These are phyloP conservation scores for Monilinia aucupariae DNA, from an alignment of 2,329 filamentous ascomycete genomes.

Conservation along the genomic window DNA sequence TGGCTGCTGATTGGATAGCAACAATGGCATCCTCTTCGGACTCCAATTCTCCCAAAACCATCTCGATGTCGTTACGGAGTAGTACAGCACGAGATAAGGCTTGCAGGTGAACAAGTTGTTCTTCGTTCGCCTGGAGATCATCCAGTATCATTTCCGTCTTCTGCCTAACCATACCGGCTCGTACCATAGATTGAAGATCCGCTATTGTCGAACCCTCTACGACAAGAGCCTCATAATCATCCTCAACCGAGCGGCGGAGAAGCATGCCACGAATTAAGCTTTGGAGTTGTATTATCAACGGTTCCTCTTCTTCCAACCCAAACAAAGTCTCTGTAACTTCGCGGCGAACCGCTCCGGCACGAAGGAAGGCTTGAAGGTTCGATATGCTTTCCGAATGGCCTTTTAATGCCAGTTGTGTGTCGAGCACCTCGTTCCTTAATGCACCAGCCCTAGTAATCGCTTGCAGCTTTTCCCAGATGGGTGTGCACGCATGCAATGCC, in stretches of 20 bases:
- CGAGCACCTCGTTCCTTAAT: constrained; percentile 42
- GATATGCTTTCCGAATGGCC: constrained; percentile 38
- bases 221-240: constrained; percentile 51
- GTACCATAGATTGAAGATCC: constrained; percentile 59
- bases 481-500: constrained; percentile 45
- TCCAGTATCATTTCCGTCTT: constrained; percentile 58
- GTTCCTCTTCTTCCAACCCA: constrained; percentile 43
- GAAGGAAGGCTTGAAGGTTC: constrained; percentile 36
- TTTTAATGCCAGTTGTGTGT: constrained; percentile 50
- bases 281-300: constrained; percentile 49
- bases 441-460: constrained; percentile 41
- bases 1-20: constrained; percentile 68
- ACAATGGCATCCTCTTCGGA: constrained; percentile 73
- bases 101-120: constrained; percentile 66
- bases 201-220: constrained; percentile 52
- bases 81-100: constrained; percentile 73
- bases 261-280: constrained; percentile 57
- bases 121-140: constrained; percentile 62
- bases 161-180: constrained; percentile 61
- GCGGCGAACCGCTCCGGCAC: constrained; percentile 50
- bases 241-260: constrained; percentile 45
- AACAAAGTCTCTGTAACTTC: constrained; percentile 46
- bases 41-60: constrained; percentile 70
- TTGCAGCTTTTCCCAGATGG: constrained; percentile 47
- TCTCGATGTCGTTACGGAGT: constrained; percentile 66